Base-by-base conservation (phyloP, 352 stramenopile genomes). In the Globisporangium rhizosaccharum region DNA sequence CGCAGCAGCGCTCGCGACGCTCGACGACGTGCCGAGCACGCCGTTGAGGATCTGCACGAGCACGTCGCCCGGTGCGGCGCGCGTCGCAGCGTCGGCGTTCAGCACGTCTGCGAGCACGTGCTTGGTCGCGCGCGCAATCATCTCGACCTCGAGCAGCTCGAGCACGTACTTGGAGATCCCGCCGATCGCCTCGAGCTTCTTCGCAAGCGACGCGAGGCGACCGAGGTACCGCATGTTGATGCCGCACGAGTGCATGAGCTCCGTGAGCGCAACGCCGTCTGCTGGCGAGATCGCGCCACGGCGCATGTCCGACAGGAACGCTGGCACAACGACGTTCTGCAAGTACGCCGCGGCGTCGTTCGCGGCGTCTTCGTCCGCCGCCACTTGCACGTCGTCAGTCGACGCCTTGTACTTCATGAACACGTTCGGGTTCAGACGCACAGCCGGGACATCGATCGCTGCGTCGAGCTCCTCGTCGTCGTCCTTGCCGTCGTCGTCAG, bases 181-280 rank as follows among this genome's bases (percentile, higher is more conserved):
- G 41, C 82, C 72, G 56, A 94, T 78, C 4, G 68, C 56, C 70
- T 99, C 95, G 45, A 98, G 65, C 68, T 98, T 94, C 33, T 98
- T 98, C 30, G 87, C 82, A 30, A 98, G 76, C 56, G 81, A 83
- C 23, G 94, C 96, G 14, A 99, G 59, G 57, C 87, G 78, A 33
- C 96, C 96, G 23, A 98, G 71, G 72, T 99, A 98, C 52, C 96
- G 87, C 83, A 98, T 98, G 68, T 99, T 99, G 51, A 99, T 96
- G 52, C 96, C 96, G 67, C 82, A 89, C 61, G 88, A 88, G 71
- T 99, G 96, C 72, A 99, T 88, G 41, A 97, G 76, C 42, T 98
- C 90, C 28, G 90, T 97, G 4, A 99, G 79, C 39, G 82, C 83
- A 46, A 87, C 84, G 7, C 96, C 96, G 70, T 98, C 96, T 17